A percentile compares a stretch with the other conserved stretches of the same genome.
These are phyloP conservation scores for Gastrolobium villosum DNA, from an alignment of 306 rosid genomes.

Conservation along the genomic window DNA sequence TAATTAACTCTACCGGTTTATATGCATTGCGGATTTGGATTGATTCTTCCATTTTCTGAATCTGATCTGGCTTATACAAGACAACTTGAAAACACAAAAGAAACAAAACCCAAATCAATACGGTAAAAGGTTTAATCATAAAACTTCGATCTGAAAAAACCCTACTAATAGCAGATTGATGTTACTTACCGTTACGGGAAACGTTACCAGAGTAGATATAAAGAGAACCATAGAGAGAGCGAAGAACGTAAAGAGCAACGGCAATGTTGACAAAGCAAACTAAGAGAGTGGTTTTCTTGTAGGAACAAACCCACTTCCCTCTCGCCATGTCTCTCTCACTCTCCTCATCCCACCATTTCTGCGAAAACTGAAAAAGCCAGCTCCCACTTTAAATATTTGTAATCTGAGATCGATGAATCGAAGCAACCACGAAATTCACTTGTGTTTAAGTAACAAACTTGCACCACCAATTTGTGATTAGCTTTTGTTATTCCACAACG, in stretches of 20 bases:
- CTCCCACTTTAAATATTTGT: neutral
- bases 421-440: conserved; percentile 38
- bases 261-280: conserved; percentile 82
- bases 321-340: conserved; percentile 75
- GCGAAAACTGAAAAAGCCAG: neutral
- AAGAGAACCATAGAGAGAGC: conserved; percentile 81
- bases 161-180: neutral
- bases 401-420: conserved; percentile 29
- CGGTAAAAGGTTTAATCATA: conserved; percentile 9
- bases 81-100: conserved; percentile 59
- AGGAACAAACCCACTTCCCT: conserved; percentile 72
- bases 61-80: conserved; percentile 87
- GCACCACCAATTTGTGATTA: neutral
- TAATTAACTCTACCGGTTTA: conserved; percentile 73
- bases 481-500: neutral
- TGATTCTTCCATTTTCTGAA: conserved; percentile 85
- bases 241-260: conserved; percentile 88
- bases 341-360: conserved; percentile 63
- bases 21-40: conserved; percentile 69
- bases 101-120: conserved; percentile 4
- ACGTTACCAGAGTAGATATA: conserved; percentile 75
- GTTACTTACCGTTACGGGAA: conserved; percentile 61
- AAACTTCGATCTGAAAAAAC: neutral
- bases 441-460: neutral
- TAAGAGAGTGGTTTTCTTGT: conserved; percentile 79